Percentiles rank a stretch among this genome's conserved stretches.
Conservation (phyloP, 805 yeast genomes). For the Metschnikowia picachoensis region DNA sequence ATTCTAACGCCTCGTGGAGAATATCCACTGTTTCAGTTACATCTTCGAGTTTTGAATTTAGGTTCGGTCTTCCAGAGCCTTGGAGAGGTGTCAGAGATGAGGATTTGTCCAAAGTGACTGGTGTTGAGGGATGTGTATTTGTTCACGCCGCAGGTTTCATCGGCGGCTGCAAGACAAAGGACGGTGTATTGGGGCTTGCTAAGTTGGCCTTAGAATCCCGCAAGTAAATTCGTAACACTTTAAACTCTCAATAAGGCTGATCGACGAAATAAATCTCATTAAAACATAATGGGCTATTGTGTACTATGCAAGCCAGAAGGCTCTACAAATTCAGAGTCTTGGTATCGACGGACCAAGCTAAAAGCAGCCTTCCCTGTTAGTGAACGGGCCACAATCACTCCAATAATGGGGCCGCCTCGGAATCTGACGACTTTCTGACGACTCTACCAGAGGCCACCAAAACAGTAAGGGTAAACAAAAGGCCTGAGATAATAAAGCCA, state of each 20-base stretch:
- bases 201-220: slow-evolving; percentile 25
- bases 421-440: slow-evolving; percentile 11
- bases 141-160: slow-evolving; percentile 97
- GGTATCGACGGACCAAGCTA: background rate
- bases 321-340: too few relatives aligned
- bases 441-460: slow-evolving; percentile 40
- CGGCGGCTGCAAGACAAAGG: slow-evolving; percentile 84
- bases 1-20: slow-evolving; percentile 73
- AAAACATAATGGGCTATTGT: too few relatives aligned
- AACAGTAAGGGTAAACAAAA: slow-evolving; percentile 50
- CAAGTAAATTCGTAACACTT: background rate
- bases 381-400: slow-evolving; percentile 3
- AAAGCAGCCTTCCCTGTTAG: background rate
- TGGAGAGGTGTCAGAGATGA: slow-evolving; percentile 98
- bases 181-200: slow-evolving; percentile 77
- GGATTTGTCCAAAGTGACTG: slow-evolving; percentile 64
- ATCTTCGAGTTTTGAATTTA: slow-evolving; percentile 72
- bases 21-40: slow-evolving; percentile 88
- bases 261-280: too few relatives aligned
- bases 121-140: slow-evolving; percentile 85
- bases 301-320: too few relatives aligned
- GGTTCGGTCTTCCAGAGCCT: slow-evolving; percentile 82
- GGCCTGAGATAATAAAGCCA: slow-evolving; percentile 62
- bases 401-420: slow-evolving; percentile 20
- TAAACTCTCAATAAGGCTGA: too few relatives aligned